Conservation (phyloP, 306 rosid genomes). For the Lathyrus tuberosus region DNA sequence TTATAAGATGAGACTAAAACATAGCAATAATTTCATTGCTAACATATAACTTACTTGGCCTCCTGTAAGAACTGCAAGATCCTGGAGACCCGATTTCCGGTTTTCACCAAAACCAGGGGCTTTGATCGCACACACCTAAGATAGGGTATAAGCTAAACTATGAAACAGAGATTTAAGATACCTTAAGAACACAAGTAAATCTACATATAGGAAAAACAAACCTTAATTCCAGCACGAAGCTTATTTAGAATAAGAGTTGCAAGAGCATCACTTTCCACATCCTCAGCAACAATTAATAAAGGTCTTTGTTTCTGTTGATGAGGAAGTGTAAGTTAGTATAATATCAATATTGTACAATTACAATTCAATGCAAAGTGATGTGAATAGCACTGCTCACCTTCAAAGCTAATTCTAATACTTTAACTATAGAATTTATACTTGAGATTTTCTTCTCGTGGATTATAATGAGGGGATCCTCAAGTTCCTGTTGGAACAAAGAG, state of each 20-base stretch:
- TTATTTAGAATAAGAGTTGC: conserved; percentile 92
- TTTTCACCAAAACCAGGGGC: conserved; percentile 99
- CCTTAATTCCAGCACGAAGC: conserved; percentile 99
- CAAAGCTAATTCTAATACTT: conserved; percentile 91
- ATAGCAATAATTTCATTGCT: background rate
- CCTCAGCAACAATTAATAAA: conserved; percentile 84
- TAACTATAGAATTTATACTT: conserved; percentile 77
- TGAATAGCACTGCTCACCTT: conserved; percentile 54
- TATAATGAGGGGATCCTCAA: conserved; percentile 91
- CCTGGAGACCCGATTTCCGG: conserved; percentile 76
- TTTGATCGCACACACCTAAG: conserved; percentile 92
- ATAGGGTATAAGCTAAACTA: conserved; percentile 19
- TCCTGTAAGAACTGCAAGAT: conserved; percentile 92
- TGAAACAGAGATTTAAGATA: background rate
- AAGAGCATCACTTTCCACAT: conserved; percentile 91
- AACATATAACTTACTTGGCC: conserved; percentile 61
- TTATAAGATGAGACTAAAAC: background rate
- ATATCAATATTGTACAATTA: conserved; percentile 12
- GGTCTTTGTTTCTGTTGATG: conserved; percentile 82
- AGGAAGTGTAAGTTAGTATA: conserved; percentile 19
- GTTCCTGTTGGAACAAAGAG: conserved; percentile 60
- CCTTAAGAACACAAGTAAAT: background rate
- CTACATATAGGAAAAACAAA: conserved; percentile 31
- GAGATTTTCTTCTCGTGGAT: conserved; percentile 98
- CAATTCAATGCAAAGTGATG: conserved; percentile 23